These are phyloP conservation scores for Mycena latifolia DNA, from an alignment of 768 basidiomycete genomes.

Conservation along the genomic window DNA sequence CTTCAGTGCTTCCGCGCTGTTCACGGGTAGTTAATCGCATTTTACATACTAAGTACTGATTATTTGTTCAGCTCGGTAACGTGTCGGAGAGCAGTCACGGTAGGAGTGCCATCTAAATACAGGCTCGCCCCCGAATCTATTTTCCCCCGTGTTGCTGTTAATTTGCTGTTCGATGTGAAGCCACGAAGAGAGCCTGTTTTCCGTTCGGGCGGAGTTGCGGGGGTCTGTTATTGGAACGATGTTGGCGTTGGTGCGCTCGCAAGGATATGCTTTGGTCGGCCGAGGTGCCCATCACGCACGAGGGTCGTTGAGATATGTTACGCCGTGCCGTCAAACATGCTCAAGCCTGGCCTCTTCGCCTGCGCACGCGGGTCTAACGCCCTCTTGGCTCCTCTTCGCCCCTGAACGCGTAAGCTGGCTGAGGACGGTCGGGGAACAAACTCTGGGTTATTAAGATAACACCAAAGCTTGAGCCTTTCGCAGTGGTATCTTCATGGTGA, in stretches of 20 bases:
- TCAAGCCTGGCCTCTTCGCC: constrained; percentile 28
- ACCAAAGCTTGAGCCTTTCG: constrained; percentile 16
- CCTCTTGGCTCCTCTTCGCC: constrained; percentile 19
- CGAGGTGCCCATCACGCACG: constrained; percentile 2
- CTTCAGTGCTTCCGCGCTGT: constrained; percentile 34
- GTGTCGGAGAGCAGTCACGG: not conserved
- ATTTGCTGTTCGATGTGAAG: constrained; percentile 21
- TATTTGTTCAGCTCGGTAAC: constrained; percentile 10
- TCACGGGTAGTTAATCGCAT: constrained; percentile 33
- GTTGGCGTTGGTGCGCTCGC: not conserved
- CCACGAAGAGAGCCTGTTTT: constrained; percentile 15
- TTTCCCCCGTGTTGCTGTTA: not conserved
- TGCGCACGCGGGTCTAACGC: constrained; percentile 22
- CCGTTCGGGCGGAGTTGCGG: constrained; percentile 7
- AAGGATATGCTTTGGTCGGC: not conserved
- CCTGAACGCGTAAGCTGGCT: constrained; percentile 20
- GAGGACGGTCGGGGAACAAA: constrained; percentile 10
- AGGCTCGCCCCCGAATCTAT: constrained; percentile 1
- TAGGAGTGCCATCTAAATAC: constrained; percentile 10
- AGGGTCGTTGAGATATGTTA: constrained; percentile 18
- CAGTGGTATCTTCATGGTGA: not conserved
- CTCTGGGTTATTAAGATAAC: constrained; percentile 18
- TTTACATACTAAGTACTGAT: constrained; percentile 31
- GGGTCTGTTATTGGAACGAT: constrained; percentile 5
- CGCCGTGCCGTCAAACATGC: constrained; percentile 24